phyloP scores from a whole-genome alignment of 768 basidiomycete species.

The Psilocybe azurescens region DNA sequence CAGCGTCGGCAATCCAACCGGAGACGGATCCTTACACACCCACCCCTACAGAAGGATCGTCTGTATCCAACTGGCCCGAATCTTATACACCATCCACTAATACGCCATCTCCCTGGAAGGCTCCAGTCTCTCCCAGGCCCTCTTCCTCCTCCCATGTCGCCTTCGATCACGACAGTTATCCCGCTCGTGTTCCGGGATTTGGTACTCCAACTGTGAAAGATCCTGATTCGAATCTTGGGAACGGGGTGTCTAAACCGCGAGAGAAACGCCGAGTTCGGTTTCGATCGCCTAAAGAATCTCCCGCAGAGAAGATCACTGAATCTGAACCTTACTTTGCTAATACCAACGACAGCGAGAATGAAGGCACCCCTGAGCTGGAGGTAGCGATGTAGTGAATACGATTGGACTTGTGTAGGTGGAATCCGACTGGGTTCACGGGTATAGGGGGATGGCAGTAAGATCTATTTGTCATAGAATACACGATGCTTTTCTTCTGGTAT shows the following conservation, averaged over 20 bases:
- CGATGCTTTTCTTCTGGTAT: no score
- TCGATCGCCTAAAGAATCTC: slow-evolving; percentile 1
- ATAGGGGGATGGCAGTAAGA: no score
- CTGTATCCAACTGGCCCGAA: neutral
- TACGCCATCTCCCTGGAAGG: neutral
- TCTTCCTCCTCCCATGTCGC: neutral
- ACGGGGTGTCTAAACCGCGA: neutral
- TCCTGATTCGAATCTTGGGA: neutral
- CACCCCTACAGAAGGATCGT: neutral
- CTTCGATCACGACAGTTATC: neutral
- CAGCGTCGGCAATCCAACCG: neutral
- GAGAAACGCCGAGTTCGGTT: slow-evolving; percentile 4
- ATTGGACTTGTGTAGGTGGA: no score
- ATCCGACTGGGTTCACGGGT: no score
- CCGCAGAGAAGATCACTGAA: neutral
- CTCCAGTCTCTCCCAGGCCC: neutral
- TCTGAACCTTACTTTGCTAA: neutral
- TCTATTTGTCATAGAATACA: no score
- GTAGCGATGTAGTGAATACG: no score
- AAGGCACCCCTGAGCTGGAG: neutral
- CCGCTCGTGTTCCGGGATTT: neutral
- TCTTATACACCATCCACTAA: neutral
- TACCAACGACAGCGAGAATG: neutral
- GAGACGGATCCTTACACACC: neutral
- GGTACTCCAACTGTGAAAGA: neutral